phyloP scores from a whole-genome alignment of 148 eudicot species.

The Rhododendron williamsianum region DNA sequence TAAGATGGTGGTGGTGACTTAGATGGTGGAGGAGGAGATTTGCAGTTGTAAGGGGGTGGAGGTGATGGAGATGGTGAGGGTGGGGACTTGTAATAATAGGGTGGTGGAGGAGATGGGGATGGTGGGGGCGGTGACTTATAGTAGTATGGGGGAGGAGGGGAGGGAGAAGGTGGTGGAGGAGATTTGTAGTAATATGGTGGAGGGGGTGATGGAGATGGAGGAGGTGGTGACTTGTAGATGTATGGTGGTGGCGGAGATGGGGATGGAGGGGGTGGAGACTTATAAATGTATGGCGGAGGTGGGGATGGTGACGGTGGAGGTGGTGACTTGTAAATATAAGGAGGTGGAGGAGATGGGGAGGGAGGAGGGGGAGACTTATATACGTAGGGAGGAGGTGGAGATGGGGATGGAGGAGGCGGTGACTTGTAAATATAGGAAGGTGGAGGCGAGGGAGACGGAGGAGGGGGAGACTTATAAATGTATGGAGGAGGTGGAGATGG shows the following conservation, averaged over 20 bases:
- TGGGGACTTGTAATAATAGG: conserved; percentile 15
- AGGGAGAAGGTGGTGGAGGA: neutral
- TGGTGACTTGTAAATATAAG: neutral
- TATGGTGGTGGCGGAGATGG: neutral
- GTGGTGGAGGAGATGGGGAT: conserved; percentile 14
- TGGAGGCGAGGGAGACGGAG: too few relatives aligned
- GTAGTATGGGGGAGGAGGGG: neutral
- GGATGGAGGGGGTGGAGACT: conserved; percentile 15
- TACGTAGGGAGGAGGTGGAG: too few relatives aligned
- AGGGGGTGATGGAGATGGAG: neutral
- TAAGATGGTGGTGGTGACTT: conserved; percentile 1
- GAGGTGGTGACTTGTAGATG: neutral
- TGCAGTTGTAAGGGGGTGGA: conserved; percentile 11
- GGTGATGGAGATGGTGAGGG: conserved; percentile 13
- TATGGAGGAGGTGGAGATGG: too few relatives aligned
- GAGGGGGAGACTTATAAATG: too few relatives aligned
- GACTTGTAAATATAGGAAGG: too few relatives aligned
- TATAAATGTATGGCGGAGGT: conserved; percentile 12
- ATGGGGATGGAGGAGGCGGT: too few relatives aligned
- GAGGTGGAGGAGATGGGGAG: conserved; percentile 1
- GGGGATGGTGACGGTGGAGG: conserved; percentile 6
- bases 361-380: conserved; percentile 11
- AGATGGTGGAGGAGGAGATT: conserved; percentile 19
- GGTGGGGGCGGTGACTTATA: conserved; percentile 24
- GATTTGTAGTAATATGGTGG: neutral